A percentile compares a stretch with the other conserved stretches of the same genome.
Evolutionary conservation across 1,139 yeast genomes (phyloP).

Genomic region (Waltiozyma sp.): DNA sequence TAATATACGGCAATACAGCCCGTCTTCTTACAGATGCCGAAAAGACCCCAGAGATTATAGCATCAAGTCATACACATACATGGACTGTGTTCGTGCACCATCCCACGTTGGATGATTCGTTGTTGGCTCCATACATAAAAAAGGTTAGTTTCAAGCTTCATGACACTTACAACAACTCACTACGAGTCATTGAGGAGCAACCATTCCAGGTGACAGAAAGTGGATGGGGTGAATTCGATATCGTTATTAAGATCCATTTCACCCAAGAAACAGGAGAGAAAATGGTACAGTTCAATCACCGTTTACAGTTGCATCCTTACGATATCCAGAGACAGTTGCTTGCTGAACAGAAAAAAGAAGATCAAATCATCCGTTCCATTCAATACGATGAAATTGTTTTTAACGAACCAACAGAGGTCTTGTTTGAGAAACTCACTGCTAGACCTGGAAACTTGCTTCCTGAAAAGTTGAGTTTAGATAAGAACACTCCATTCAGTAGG

Average conservation of each 20-base stretch:
- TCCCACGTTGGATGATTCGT: conserved; percentile 53
- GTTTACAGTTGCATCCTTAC: conserved; percentile 84
- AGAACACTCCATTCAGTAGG: conserved; percentile 34
- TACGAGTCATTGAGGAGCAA: conserved; percentile 74
- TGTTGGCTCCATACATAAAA: conserved; percentile 72
- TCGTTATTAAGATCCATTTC: conserved; percentile 77
- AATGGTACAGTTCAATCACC: conserved; percentile 78
- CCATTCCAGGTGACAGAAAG: conserved; percentile 95
- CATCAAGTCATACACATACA: conserved; percentile 83
- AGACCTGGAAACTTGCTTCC: conserved; percentile 72
- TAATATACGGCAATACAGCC: conserved; percentile 81
- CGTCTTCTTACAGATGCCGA: conserved; percentile 44
- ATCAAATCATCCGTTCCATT: conserved; percentile 46
- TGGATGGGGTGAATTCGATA: conserved; percentile 99
- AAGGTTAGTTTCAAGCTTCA: conserved; percentile 90
- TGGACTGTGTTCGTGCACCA: conserved; percentile 94
- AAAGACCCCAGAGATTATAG: conserved; percentile 56
- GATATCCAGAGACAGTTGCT: conserved; percentile 20
- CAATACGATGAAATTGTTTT: conserved; percentile 87
- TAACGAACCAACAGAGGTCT: conserved; percentile 87
- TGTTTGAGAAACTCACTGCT: conserved; percentile 67
- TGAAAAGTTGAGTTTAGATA: conserved; percentile 23
- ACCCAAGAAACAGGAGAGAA: conserved; percentile 82
- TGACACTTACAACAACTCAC: conserved; percentile 83
- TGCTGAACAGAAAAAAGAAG: conserved; percentile 25